Conservation (phyloP, 768 basidiomycete genomes). For the Astraeus odoratus region DNA sequence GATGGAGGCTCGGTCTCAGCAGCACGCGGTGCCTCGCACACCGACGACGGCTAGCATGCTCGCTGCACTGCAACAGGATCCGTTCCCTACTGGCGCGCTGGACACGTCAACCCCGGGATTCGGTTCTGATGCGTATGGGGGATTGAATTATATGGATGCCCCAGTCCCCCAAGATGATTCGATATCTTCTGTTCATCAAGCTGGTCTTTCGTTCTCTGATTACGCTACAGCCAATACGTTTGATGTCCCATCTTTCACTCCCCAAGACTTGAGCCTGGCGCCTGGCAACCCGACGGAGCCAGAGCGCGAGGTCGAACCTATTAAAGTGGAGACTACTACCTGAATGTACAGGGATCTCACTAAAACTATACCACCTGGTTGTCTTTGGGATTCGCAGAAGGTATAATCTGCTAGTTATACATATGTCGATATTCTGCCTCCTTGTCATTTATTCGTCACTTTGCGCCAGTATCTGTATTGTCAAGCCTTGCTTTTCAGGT, state of each 20-base stretch:
- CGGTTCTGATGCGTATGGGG: conserved; percentile 60
- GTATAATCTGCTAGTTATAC: conserved; percentile 23
- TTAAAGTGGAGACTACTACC: conserved; percentile 56
- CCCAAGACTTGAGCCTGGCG: conserved; percentile 59
- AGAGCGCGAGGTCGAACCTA: conserved; percentile 55
- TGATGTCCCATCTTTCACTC: conserved; percentile 61
- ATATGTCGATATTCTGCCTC: conserved; percentile 25
- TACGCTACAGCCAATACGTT: conserved; percentile 59
- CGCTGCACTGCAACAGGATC: conserved; percentile 74
- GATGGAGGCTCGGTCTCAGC: conserved; percentile 55
- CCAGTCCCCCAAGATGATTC: conserved; percentile 58
- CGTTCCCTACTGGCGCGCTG: conserved; percentile 58
- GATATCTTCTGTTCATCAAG: conserved; percentile 50
- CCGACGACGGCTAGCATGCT: conserved; percentile 90
- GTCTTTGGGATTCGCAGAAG: conserved; percentile 25
- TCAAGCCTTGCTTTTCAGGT: conserved; percentile 26
- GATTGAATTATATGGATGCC: conserved; percentile 74
- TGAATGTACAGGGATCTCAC: conserved; percentile 14
- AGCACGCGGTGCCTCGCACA: conserved; percentile 64
- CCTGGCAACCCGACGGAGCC: conserved; percentile 48
- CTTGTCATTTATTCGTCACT: conserved; percentile 31
- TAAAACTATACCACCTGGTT: conserved; percentile 14
- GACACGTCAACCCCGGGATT: conserved; percentile 59
- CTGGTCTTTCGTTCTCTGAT: conserved; percentile 66
- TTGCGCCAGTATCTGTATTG: conserved; percentile 33